Percentiles rank a stretch among this genome's conserved stretches.
Conservation (phyloP, 1,139 yeast genomes). For the Blastobotrys capitulatus region DNA sequence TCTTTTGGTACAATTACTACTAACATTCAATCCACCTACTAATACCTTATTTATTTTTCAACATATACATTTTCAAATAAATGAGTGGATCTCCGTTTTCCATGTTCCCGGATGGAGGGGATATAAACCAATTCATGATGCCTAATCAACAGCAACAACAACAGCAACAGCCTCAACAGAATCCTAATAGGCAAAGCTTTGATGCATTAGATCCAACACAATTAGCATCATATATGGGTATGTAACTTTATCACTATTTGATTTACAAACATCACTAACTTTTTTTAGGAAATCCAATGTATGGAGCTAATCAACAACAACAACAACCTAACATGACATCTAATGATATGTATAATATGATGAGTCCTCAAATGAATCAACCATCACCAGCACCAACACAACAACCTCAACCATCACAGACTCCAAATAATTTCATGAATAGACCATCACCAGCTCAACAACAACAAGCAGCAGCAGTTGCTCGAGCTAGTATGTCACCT, state of each 20-base stretch:
- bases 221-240: constrained; percentile 11
- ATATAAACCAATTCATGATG: constrained; percentile 6
- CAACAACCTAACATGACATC: constrained; percentile 1
- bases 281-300: background rate
- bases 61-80: too few relatives aligned
- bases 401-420: constrained; percentile 1
- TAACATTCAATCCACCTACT: too few relatives aligned
- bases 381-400: constrained; percentile 5
- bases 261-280: background rate
- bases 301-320: background rate
- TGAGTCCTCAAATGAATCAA: constrained; percentile 17
- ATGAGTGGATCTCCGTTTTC: constrained; percentile 8
- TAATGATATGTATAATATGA: constrained; percentile 6
- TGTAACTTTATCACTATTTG: background rate
- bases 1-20: too few relatives aligned
- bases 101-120: constrained; percentile 11
- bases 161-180: constrained; percentile 1
- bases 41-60: too few relatives aligned
- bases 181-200: constrained; percentile 3
- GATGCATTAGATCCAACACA: constrained; percentile 11
- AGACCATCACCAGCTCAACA: background rate
- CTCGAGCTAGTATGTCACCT: constrained; percentile 17
- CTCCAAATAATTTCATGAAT: background rate
- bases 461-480: background rate
- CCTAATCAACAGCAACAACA: constrained; percentile 5